These are phyloP conservation scores for Aspergillus olivimuriae DNA, from an alignment of 495 filamentous ascomycete genomes.

Conservation along the genomic window DNA sequence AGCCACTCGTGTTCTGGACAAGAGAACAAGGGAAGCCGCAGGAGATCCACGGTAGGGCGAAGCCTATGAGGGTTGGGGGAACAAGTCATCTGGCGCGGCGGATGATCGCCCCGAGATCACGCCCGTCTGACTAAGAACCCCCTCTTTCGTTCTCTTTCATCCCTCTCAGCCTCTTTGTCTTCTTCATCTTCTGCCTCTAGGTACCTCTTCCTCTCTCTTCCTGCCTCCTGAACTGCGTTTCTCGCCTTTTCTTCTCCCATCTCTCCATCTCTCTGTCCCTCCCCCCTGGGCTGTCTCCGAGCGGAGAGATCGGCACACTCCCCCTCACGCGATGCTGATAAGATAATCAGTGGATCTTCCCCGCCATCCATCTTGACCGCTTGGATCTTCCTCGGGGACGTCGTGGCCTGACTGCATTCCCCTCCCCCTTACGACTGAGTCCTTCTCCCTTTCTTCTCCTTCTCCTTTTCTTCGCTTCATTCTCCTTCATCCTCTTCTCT, in stretches of 20 bases:
- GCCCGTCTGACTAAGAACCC: background rate
- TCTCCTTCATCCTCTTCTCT: conserved; percentile 2
- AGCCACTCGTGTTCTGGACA: too few species aligned
- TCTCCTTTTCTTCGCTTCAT: conserved; percentile 4
- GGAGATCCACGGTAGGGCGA: too few species aligned
- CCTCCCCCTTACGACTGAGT: conserved; percentile 1
- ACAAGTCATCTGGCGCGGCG: too few species aligned
- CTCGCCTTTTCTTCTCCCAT: background rate
- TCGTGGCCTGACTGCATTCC: background rate
- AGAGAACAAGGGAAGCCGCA: too few species aligned
- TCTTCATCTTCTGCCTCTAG: conserved; percentile 23
- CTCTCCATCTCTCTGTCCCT: too few species aligned
- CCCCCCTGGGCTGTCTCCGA: too few species aligned
- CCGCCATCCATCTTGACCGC: conserved; percentile 6
- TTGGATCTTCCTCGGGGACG: background rate
- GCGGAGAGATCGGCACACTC: too few species aligned
- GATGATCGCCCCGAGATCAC: conserved; percentile 1
- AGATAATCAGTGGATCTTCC: too few species aligned
- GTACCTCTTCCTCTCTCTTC: conserved; percentile 3
- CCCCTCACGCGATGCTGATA: too few species aligned
- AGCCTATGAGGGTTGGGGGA: too few species aligned
- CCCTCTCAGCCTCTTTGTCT: background rate
- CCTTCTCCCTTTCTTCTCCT: background rate
- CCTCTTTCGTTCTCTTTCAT: background rate
- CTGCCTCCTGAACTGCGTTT: background rate